Conservation (phyloP, 345 rosid species). For the Aethionema arabicum region DNA sequence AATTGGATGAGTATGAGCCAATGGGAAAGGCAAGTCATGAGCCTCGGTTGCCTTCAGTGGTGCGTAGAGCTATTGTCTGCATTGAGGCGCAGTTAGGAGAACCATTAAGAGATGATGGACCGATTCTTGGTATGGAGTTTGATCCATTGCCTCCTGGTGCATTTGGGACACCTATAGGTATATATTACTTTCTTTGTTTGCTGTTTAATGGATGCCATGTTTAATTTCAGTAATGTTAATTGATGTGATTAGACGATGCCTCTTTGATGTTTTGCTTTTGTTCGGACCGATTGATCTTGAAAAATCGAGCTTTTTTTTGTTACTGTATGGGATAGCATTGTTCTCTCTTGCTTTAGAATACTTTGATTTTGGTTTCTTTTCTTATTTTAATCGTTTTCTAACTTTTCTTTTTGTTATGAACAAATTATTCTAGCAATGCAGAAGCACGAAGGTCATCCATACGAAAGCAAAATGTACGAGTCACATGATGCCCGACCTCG, state of each 20-base stretch:
- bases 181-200: constrained; percentile 27
- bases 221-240: background rate
- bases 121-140: constrained; percentile 93
- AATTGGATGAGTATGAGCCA: constrained; percentile 48
- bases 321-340: background rate
- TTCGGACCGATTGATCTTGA: background rate
- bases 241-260: background rate
- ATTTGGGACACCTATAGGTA: constrained; percentile 86
- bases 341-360: background rate
- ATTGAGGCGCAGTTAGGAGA: constrained; percentile 97
- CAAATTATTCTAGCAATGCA: constrained; percentile 51
- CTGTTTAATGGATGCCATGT: background rate
- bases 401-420: constrained; percentile 23
- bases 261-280: background rate
- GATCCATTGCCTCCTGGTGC: constrained; percentile 98
- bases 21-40: constrained; percentile 52
- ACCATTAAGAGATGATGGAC: constrained; percentile 96
- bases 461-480: constrained; percentile 63
- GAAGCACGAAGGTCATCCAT: constrained; percentile 48
- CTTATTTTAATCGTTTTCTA: constrained; percentile 8
- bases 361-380: background rate
- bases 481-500: constrained; percentile 50
- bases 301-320: background rate
- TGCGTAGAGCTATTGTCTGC: constrained; percentile 83
- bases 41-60: constrained; percentile 68